Evolutionary conservation across 2,329 filamentous ascomycete species (phyloP).

Genomic region (Exophiala sp.): DNA sequence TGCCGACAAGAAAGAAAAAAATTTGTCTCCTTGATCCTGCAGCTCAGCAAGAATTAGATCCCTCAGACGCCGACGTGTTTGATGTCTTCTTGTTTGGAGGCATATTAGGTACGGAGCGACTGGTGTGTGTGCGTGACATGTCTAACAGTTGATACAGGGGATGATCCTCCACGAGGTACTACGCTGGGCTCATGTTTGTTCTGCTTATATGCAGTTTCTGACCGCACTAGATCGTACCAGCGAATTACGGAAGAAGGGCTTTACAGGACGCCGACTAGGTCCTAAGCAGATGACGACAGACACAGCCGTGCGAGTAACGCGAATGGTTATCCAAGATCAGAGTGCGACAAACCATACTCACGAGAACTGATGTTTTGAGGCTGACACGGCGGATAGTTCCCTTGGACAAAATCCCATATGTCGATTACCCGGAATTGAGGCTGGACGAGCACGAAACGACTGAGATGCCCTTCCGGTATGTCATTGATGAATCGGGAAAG

Average conservation of each 20-base stretch:
- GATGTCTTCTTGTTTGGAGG: constrained; percentile 93
- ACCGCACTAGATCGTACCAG: constrained; percentile 58
- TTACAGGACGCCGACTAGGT: constrained; percentile 76
- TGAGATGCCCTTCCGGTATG: constrained; percentile 97
- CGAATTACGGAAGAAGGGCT: constrained; percentile 92
- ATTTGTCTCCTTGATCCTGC: constrained; percentile 88
- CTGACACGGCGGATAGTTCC: constrained; percentile 50
- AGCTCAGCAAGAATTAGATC: constrained; percentile 71
- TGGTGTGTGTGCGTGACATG: background rate
- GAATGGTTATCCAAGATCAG: constrained; percentile 78
- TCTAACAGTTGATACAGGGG: constrained; percentile 51
- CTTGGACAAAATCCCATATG: constrained; percentile 70
- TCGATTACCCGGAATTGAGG: constrained; percentile 83
- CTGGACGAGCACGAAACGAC: constrained; percentile 90
- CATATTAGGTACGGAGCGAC: constrained; percentile 63
- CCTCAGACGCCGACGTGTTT: constrained; percentile 75
- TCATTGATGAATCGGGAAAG: constrained; percentile 65
- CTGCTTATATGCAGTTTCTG: background rate
- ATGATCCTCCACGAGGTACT: constrained; percentile 75
- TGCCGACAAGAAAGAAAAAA: constrained; percentile 59
- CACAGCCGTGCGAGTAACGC: constrained; percentile 88
- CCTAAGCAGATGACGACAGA: constrained; percentile 98
- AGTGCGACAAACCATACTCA: constrained; percentile 47
- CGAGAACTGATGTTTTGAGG: background rate
- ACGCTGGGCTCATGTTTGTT: background rate